A percentile compares a stretch with the other conserved stretches of the same genome.
Conservation (phyloP, 2,329 filamentous ascomycete species). For the Dactylellina leptospora region DNA sequence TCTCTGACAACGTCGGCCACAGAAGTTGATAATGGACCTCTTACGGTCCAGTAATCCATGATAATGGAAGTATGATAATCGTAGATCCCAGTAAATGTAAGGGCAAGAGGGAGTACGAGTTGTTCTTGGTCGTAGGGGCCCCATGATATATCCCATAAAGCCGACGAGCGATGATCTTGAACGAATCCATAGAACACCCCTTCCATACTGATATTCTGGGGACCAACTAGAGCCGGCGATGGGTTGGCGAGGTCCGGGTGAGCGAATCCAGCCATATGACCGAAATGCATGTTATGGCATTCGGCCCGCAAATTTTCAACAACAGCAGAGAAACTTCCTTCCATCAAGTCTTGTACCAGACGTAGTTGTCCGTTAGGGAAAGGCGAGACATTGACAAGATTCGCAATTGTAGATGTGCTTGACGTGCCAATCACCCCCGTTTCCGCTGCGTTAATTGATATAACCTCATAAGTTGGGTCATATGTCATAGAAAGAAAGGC, state of each 20-base stretch:
- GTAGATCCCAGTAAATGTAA: constrained; percentile 10
- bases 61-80: background rate
- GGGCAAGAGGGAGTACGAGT: constrained; percentile 8
- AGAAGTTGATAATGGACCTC: background rate
- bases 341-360: constrained; percentile 3
- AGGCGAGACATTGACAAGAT: constrained; percentile 10
- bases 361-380: background rate
- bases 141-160: constrained; percentile 28
- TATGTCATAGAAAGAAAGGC: constrained; percentile 8
- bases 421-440: constrained; percentile 17
- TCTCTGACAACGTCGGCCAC: constrained; percentile 3
- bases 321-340: background rate
- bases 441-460: constrained; percentile 1
- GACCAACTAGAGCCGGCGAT: background rate
- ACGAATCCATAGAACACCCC: constrained; percentile 4
- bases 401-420: constrained; percentile 5
- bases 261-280: background rate
- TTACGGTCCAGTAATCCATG: constrained; percentile 12
- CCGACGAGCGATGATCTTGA: background rate
- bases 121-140: constrained; percentile 14
- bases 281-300: background rate
- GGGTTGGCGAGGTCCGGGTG: background rate
- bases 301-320: background rate
- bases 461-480: background rate
- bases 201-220: background rate